Base-by-base conservation (phyloP, 345 rosid genomes). In the Psidium friedrichsthalianum region DNA sequence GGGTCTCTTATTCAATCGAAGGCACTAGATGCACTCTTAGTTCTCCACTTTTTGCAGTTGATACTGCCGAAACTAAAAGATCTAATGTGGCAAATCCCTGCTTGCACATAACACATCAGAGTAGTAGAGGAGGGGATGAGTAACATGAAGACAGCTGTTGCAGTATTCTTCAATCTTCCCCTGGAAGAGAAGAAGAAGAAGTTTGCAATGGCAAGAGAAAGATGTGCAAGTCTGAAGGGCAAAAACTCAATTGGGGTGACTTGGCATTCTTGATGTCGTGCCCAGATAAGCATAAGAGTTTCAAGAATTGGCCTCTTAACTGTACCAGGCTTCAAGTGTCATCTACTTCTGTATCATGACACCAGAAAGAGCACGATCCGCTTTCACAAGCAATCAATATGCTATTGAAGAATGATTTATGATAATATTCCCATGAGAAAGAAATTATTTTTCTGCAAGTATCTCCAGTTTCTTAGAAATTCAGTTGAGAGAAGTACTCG, bases 231-330 rank as follows among this genome's bases (percentile, higher is more conserved):
- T 90, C 91, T 18, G 90, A 87, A 51, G 49, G 88, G 83, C 89
- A 87, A 55, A 89, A 88, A 53, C 89, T 86, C 2, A 88, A 88
- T 24, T 88, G 91, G 91, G 12, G 80, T 25, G 87, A 90, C 52
- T 13, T 84, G 83, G 15, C 89, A 15, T 83, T 85, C 84, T 36
- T 86, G 24, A 8, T 85, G 82, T 56, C 87, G 18, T 51, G 52
- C 32, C 90, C 91, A 53, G 12, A 51, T 13, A 55, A 80, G 13
- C 27, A 58, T 49, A 78, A 82, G 83, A 86, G 86, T 5, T 74
- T 82, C 82, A 83, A 84, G 78, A 84, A 11, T 29, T 86, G 90
- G 90, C 90, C 89, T 29, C 27, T 52, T 21, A 52, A 14, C 58
- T 6, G 44, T 82, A 15, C 89, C 89, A 11, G 87, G 86, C 21